Conservation (phyloP, 495 filamentous ascomycete species). For the Hypoxylon perforatum region DNA sequence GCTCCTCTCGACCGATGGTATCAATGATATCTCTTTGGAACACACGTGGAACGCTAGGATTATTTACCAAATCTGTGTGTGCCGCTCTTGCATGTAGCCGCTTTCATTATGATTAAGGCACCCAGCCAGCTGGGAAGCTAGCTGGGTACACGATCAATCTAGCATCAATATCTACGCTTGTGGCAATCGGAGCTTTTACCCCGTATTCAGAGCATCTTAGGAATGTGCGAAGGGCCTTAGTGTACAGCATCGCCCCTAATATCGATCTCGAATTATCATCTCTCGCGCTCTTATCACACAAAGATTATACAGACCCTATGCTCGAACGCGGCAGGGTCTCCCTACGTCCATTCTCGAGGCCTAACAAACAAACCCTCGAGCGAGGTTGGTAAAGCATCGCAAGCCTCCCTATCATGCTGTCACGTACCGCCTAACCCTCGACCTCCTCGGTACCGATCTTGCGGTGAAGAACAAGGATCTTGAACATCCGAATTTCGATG, state of each 20-base stretch:
- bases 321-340: slow-evolving; percentile 16
- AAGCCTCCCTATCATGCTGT: slow-evolving; percentile 16
- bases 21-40: too few relatives aligned
- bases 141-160: background rate
- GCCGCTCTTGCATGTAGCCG: too few relatives aligned
- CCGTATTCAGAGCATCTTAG: background rate
- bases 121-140: background rate
- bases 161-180: background rate
- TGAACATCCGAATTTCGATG: too few relatives aligned
- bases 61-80: too few relatives aligned
- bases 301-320: background rate
- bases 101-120: too few relatives aligned
- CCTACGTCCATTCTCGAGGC: slow-evolving; percentile 8
- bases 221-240: slow-evolving; percentile 2
- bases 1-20: too few relatives aligned
- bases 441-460: slow-evolving; percentile 13
- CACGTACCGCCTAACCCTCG: slow-evolving; percentile 17
- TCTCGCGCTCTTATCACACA: background rate
- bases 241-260: slow-evolving; percentile 28
- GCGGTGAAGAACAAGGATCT: too few relatives aligned
- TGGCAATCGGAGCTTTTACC: too few relatives aligned
- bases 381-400: slow-evolving; percentile 4
- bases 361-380: slow-evolving; percentile 6
- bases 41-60: too few relatives aligned
- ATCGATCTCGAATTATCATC: slow-evolving; percentile 2